Percentiles rank a stretch among this genome's conserved stretches.
Evolutionary conservation across 495 filamentous ascomycete species (phyloP).

Genomic region (Podospora didyma): DNA sequence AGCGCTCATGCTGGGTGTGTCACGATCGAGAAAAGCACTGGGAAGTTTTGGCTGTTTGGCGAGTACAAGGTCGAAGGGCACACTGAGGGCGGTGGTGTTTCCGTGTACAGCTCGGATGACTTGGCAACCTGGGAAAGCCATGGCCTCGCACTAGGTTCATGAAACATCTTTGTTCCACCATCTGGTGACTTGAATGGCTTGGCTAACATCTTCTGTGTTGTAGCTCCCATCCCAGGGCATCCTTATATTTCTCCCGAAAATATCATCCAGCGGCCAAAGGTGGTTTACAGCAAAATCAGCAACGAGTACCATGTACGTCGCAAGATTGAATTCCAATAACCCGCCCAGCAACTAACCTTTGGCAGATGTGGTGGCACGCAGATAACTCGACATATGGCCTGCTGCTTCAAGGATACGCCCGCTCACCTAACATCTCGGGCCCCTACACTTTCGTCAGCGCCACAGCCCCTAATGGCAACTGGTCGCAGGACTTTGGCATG

Average conservation of each 20-base stretch:
- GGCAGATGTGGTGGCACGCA: slow-evolving; percentile 47
- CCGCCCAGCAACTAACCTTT: background rate
- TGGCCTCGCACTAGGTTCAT: slow-evolving; percentile 34
- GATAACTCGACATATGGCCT: slow-evolving; percentile 42
- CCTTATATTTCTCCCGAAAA: slow-evolving; percentile 31
- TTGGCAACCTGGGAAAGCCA: slow-evolving; percentile 39
- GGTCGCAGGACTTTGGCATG: slow-evolving; percentile 45
- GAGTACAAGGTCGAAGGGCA: slow-evolving; percentile 42
- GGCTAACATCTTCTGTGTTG: slow-evolving; percentile 12
- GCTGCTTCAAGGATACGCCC: slow-evolving; percentile 40
- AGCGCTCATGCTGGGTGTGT: slow-evolving; percentile 42
- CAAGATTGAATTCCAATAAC: background rate
- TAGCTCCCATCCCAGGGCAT: slow-evolving; percentile 33
- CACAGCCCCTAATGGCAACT: slow-evolving; percentile 41
- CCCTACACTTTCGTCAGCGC: slow-evolving; percentile 39
- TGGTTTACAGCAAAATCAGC: slow-evolving; percentile 33
- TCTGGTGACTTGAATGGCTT: background rate
- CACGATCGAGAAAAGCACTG: slow-evolving; percentile 30
- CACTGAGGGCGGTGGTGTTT: slow-evolving; percentile 40
- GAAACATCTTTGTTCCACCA: background rate
- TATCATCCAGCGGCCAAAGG: slow-evolving; percentile 44
- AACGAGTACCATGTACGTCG: slow-evolving; percentile 36
- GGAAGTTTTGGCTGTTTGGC: slow-evolving; percentile 42
- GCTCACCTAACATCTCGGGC: slow-evolving; percentile 33
- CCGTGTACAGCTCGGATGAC: slow-evolving; percentile 37